Evolutionary conservation across 2,329 filamentous ascomycete genomes (phyloP), one percentile per base, ranked within the genome.

Genomic region (Teratosphaeria nubilosa): DNA sequence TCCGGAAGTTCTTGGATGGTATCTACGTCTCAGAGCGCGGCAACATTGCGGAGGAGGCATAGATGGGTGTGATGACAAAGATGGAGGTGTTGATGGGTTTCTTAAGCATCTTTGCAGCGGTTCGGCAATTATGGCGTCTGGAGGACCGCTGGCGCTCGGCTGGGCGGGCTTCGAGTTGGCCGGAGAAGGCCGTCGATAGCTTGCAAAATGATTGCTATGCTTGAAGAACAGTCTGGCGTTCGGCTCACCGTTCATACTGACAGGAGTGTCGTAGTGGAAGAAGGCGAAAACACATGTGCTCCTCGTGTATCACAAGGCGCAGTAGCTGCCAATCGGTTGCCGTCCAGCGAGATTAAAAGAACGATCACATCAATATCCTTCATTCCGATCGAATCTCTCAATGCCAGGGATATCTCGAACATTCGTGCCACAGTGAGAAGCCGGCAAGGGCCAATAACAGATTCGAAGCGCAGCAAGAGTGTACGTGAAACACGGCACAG

Each of bases 1-100:
- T 99, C 84, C 91, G 95, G 83, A 96, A 96, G 88, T 99, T 99
- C 88, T 86, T 99, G 85, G 95, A 99, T 82, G 94, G 94, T 86
- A 85, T 99, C 79, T 99, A 99, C 84, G 94, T 99, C 75, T 96
- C 91, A 76, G 94, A 99, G 88, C 88, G 90, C 83, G 88, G 88
- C 80, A 96, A 97, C 87, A 86, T 99, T 73, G 82, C 84, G 50
- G 56, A 24, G 27, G 58, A 51, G 22, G 37, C 25, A 52, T 48
- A 34, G 24, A 55, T 6, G 37, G 5, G 16, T 16, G 10, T 16
- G 20, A 30, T 50, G 54, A 9, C 22, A 53, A 52, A 24, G 53
- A 48, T 6, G 54, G 31, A 22, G 53, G 34, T 20, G 32, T 55
- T 32, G 53, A 53, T 27, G 16, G 51, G 13, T 53, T 32, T 53